These are phyloP conservation scores for Penicillium sp. DNA, from an alignment of 2,329 filamentous ascomycete species.

Conservation along the genomic window DNA sequence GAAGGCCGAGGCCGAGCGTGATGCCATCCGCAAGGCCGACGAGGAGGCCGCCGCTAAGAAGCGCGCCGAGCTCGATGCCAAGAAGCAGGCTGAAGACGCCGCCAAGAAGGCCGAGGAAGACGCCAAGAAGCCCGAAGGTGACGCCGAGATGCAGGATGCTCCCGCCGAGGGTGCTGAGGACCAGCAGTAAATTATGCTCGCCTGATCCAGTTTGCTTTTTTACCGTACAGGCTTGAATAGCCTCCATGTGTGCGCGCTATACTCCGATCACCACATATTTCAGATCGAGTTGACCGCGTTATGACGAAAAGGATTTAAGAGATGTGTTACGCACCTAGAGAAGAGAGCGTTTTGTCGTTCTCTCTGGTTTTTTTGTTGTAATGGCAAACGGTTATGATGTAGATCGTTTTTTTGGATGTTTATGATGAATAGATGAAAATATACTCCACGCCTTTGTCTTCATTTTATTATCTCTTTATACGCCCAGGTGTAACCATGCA, in stretches of 20 bases:
- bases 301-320: constrained; percentile 28
- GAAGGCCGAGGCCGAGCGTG: constrained; percentile 84
- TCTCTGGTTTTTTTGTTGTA: constrained; percentile 18
- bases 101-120: constrained; percentile 54
- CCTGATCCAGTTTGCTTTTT: constrained; percentile 9
- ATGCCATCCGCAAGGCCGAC: constrained; percentile 66
- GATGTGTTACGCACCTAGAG: constrained; percentile 27
- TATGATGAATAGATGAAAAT: constrained; percentile 30
- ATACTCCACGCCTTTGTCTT: constrained; percentile 8
- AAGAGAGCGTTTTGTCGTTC: constrained; percentile 16
- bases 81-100: constrained; percentile 73
- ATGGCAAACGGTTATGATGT: constrained; percentile 28
- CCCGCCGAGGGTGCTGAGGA: constrained; percentile 44
- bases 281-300: constrained; percentile 12
- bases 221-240: not conserved
- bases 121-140: constrained; percentile 44
- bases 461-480: not conserved
- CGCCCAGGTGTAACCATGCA: too few relatives aligned
- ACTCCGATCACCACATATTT: not conserved
- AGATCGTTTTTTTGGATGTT: constrained; percentile 18
- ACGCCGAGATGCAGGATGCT: constrained; percentile 64
- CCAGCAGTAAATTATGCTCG: constrained; percentile 37
- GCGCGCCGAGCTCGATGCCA: constrained; percentile 68
- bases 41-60: constrained; percentile 67
- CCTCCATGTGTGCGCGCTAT: not conserved